Base-by-base conservation (phyloP, 371 early-diverging fungal genomes). In the Mucor mucedo region DNA sequence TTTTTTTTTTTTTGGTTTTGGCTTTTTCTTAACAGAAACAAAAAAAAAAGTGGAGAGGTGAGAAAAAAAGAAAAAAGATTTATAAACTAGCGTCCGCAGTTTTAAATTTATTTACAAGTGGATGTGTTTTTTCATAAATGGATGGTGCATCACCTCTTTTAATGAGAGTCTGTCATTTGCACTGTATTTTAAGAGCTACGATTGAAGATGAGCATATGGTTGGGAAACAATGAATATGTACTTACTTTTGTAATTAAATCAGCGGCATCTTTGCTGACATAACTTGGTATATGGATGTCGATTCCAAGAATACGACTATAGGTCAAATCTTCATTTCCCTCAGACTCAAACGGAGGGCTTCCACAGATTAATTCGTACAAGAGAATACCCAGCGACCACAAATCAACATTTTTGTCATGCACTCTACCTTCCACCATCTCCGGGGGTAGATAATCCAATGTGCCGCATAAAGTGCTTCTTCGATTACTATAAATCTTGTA, bases 381-480 rank as follows among this genome's bases (percentile, higher is more conserved):
- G 9, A 99, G 74, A 14, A 94, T 82, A 16, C 95, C 96, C 3
- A 93, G 70, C 21, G 91, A 91, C 96, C 96, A 95, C 40, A 93
- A 73, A 65, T 95, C 96, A 4, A 87, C 90, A 61, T 87, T 92
- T 28, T 89, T 84, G 55, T 85, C 87, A 77, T 95, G 96, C 1
- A 78, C 78, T 58, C 80, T 72, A 14, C 86, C 88, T 69, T 88
- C 86, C 50, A 95, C 87, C 68, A 97, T 93, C 75, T 98, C 98
- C 1, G 98, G 98, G 14, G 98, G 94, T 87, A 97, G 75, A 73
- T 99, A 99, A 77, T 99, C 99, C 63, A 97, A 72, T 2, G 99
- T 99, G 3, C 99, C 99, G 69, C 99, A 99, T 44, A 98, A 67
- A 0, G 99, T 99, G 41, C 80, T 80, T 62, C 98, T 84, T 71